Conservation (phyloP, 768 basidiomycete species). For the Leccinum subtestaceum region DNA sequence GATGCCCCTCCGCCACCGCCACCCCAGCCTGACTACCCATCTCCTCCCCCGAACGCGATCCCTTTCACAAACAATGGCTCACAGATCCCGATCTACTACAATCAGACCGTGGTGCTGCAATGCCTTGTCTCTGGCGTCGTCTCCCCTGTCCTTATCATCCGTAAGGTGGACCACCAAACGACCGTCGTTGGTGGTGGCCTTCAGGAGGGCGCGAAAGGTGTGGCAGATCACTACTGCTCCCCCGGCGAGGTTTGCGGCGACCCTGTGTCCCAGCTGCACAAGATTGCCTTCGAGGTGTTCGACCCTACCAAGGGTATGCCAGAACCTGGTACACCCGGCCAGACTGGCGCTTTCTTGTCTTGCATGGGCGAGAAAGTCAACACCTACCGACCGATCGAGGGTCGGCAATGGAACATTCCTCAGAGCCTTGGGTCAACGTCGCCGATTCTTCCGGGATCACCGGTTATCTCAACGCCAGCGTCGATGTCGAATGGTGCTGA, state of each 20-base stretch:
- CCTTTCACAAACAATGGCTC: slow-evolving; percentile 79
- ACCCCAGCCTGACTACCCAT: slow-evolving; percentile 86
- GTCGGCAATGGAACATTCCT: slow-evolving; percentile 70
- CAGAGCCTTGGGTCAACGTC: slow-evolving; percentile 45
- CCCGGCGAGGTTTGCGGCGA: slow-evolving; percentile 90
- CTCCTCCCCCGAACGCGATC: slow-evolving; percentile 88
- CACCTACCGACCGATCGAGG: slow-evolving; percentile 81
- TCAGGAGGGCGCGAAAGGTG: slow-evolving; percentile 82
- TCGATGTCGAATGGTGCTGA: slow-evolving; percentile 53
- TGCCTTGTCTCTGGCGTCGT: slow-evolving; percentile 93
- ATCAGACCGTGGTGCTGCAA: slow-evolving; percentile 92
- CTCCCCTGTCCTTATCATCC: slow-evolving; percentile 89
- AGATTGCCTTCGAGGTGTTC: slow-evolving; percentile 91
- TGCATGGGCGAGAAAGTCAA: slow-evolving; percentile 95
- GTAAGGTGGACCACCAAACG: slow-evolving; percentile 89
- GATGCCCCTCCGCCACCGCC: slow-evolving; percentile 79
- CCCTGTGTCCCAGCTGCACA: slow-evolving; percentile 93
- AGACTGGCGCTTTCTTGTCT: slow-evolving; percentile 79
- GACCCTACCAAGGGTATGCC: slow-evolving; percentile 67
- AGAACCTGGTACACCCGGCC: slow-evolving; percentile 74
- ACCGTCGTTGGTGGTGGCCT: slow-evolving; percentile 89
- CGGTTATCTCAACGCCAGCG: slow-evolving; percentile 60
- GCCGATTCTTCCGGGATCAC: slow-evolving; percentile 66
- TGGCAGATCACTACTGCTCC: slow-evolving; percentile 78
- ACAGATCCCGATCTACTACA: slow-evolving; percentile 92